These are phyloP conservation scores for Pyrenula massariospora DNA, from an alignment of 495 filamentous ascomycete species.

Conservation along the genomic window DNA sequence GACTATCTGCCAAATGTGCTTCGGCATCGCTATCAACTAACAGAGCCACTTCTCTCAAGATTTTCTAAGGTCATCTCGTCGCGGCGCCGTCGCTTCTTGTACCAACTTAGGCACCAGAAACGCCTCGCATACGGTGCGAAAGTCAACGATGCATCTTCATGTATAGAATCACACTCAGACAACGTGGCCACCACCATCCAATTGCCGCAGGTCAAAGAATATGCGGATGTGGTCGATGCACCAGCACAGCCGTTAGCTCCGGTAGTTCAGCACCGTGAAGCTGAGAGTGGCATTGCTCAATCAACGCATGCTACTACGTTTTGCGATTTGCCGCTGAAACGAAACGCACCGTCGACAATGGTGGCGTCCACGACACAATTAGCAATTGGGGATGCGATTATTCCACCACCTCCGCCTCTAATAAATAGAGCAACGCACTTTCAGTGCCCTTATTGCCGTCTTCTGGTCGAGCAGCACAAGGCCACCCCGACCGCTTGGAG, in stretches of 20 bases:
- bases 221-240: neutral
- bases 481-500: neutral
- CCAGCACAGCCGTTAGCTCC: neutral
- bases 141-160: neutral
- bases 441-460: neutral
- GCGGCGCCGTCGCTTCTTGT: conserved; percentile 6
- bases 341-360: neutral
- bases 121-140: neutral
- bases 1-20: neutral
- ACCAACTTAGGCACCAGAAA: conserved; percentile 1
- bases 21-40: neutral
- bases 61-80: neutral
- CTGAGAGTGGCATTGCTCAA: neutral
- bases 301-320: neutral
- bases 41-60: neutral
- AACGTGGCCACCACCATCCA: too few relatives aligned
- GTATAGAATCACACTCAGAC: too few relatives aligned
- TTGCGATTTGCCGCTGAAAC: neutral
- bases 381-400: neutral
- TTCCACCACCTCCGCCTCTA: neutral
- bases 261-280: neutral
- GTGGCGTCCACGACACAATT: neutral
- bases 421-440: neutral
- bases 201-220: neutral
- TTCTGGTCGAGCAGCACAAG: neutral